Base-by-base conservation (phyloP, 805 yeast species). In the Starmerella bombi region DNA sequence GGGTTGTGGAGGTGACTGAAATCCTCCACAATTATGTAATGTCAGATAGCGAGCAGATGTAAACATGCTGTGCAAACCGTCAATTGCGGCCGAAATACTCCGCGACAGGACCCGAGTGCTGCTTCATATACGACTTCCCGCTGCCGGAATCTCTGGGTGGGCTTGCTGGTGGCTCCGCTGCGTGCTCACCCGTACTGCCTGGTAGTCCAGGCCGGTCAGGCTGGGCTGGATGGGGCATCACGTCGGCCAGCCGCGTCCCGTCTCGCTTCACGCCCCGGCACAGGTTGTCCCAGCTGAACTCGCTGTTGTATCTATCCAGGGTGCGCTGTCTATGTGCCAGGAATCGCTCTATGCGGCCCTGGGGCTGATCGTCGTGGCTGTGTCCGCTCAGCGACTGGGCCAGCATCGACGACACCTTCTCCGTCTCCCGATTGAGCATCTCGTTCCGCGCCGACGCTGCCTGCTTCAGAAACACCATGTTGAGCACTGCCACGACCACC, bases 321-420 rank as follows among this genome's bases (percentile, higher is more conserved):
- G 48, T 45, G 21, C 43, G 42, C 44, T 58, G 51, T 19, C 64
- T 50, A 12, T 49, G 52, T 17, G 46, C 71, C 41, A 76, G 48
- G 51, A 76, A 76, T 44, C 83, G 61, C 43, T 66, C 61, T 20
- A 75, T 64, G 28, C 81, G 61, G 3, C 72, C 69, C 36, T 68
- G 56, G 45, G 70, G 68, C 17, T 67, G 63, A 5, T 52, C 58
- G 23, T 74, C 80, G 30, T 67, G 54, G 2, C 78, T 77, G 51
- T 64, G 73, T 52, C 75, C 75, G 0, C 74, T 71, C 27, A 50
- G 46, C 65, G 60, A 43, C 64, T 71, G 14, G 46, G 40, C 45
- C 63, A 70, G 19, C 65, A 61, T 32, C 54, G 63, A 54, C 27
- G 56, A 53, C n/a, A 54, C 53, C n/a, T 52, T 53, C 34, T 46